Evolutionary conservation across 2,329 filamentous ascomycete species (phyloP).

Genomic region (Harringtonia aguacate): DNA sequence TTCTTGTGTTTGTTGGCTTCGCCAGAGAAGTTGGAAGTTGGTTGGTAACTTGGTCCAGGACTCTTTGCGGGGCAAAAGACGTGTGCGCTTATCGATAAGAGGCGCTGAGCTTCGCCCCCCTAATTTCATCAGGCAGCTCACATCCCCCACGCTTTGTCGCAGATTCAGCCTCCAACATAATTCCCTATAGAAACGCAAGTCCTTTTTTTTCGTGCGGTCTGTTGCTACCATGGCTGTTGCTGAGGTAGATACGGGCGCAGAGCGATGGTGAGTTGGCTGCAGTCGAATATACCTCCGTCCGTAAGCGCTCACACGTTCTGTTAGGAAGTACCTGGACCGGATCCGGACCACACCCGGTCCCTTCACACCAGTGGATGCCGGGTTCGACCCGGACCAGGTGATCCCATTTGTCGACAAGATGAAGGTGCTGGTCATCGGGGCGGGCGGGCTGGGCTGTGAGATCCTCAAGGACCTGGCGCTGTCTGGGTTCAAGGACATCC

Average conservation of each 20-base stretch:
- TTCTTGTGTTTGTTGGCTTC: not conserved
- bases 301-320: not conserved
- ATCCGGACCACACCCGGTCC: constrained; percentile 69
- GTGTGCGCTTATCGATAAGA: too few relatives aligned
- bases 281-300: not conserved
- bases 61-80: too few relatives aligned
- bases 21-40: too few relatives aligned
- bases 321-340: constrained; percentile 73
- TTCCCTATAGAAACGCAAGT: too few relatives aligned
- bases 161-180: too few relatives aligned
- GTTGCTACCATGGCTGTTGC: constrained; percentile 4
- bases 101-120: too few relatives aligned
- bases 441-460: constrained; percentile 89
- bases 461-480: constrained; percentile 93
- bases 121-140: not conserved
- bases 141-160: not conserved
- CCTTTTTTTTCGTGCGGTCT: too few relatives aligned
- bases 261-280: constrained; percentile 5
- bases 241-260: not conserved
- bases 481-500: constrained; percentile 91
- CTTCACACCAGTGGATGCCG: constrained; percentile 55
- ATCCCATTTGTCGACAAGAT: constrained; percentile 51
- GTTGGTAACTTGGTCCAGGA: not conserved
- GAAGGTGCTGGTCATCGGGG: constrained; percentile 71
- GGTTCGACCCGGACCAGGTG: constrained; percentile 39